A percentile compares a stretch with the other conserved stretches of the same genome.
Evolutionary conservation across 202 grass and related monocot genomes (phyloP).

Genomic region (Hordeum pubiflorum): DNA sequence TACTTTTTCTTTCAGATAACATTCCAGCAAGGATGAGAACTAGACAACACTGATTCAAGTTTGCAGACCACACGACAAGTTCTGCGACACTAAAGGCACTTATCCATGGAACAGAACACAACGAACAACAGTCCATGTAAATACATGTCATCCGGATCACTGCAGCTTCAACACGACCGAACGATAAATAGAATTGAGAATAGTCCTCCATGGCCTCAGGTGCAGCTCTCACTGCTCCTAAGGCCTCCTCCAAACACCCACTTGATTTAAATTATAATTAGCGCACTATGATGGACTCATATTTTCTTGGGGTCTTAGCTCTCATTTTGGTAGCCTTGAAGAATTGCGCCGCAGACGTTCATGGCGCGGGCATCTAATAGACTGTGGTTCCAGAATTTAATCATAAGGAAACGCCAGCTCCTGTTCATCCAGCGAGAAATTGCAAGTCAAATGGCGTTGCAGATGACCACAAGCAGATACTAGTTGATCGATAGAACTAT

Average conservation of each 20-base stretch:
- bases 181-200: conserved; percentile 6
- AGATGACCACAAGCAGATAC: neutral
- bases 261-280: neutral
- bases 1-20: neutral
- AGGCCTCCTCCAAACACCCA: neutral
- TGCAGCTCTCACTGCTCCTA: neutral
- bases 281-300: neutral
- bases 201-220: neutral
- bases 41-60: neutral
- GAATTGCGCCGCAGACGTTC: conserved; percentile 61
- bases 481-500: neutral
- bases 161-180: neutral
- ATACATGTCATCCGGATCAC: neutral
- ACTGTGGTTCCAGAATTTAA: conserved; percentile 97
- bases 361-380: conserved; percentile 77
- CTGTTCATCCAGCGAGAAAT: conserved; percentile 36
- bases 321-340: conserved; percentile 54
- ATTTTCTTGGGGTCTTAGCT: conserved; percentile 37
- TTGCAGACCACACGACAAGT: neutral
- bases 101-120: neutral
- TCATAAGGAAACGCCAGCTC: conserved; percentile 87
- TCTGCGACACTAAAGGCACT: neutral
- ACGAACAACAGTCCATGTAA: neutral
- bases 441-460: neutral
- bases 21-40: neutral